These are phyloP conservation scores for Aureobasidium sp. DNA, from an alignment of 2,329 filamentous ascomycete genomes.

Conservation along the genomic window DNA sequence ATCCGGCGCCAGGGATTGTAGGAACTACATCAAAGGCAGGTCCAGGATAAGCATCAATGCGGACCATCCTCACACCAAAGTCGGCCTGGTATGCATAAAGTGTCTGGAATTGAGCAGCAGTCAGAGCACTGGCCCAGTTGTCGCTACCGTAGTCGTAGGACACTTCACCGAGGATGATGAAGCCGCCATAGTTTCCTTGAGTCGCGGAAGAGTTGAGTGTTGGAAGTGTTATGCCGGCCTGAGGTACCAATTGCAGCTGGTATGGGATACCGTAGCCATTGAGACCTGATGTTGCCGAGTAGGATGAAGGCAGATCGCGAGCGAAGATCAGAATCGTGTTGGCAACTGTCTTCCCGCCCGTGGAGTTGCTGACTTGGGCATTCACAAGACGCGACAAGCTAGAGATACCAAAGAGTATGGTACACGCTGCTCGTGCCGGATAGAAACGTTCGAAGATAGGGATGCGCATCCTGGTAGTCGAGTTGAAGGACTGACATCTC, in stretches of 20 bases:
- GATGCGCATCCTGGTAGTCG: not conserved
- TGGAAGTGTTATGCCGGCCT: constrained; percentile 43
- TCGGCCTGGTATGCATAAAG: constrained; percentile 49
- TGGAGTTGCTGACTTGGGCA: not conserved
- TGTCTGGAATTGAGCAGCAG: constrained; percentile 45
- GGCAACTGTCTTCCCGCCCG: constrained; percentile 15
- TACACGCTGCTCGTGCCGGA: not conserved
- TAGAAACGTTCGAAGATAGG: not conserved
- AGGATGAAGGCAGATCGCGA: constrained; percentile 41
- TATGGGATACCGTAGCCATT: constrained; percentile 54
- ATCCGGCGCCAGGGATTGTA: constrained; percentile 34
- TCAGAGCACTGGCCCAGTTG: constrained; percentile 45
- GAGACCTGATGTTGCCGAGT: constrained; percentile 44
- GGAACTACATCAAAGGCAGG: constrained; percentile 33
- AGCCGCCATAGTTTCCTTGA: constrained; percentile 50
- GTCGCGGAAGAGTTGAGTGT: constrained; percentile 40
- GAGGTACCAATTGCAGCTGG: constrained; percentile 44
- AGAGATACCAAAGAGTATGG: not conserved
- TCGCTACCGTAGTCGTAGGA: constrained; percentile 43
- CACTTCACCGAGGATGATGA: constrained; percentile 47
- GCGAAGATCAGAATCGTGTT: constrained; percentile 49
- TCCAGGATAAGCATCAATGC: constrained; percentile 49
- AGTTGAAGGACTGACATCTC: not conserved
- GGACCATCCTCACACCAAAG: constrained; percentile 53
- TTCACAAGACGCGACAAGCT: not conserved